These are phyloP conservation scores for Capsicum rhomboideum DNA, from an alignment of 257 asterid genomes.

Conservation along the genomic window DNA sequence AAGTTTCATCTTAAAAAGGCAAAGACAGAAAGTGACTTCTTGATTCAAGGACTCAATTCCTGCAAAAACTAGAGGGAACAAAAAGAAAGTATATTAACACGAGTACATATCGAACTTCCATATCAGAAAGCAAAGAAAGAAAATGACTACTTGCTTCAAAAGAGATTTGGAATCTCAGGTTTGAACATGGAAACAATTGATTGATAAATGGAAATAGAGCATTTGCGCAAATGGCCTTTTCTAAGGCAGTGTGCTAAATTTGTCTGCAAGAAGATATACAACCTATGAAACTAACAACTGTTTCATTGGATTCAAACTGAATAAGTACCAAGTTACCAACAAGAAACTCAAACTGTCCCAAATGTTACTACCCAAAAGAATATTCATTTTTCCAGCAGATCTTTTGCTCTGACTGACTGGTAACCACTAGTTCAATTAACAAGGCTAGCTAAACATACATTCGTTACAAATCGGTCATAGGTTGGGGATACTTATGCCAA, in stretches of 20 bases:
- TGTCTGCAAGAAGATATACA: background rate
- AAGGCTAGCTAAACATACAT: background rate
- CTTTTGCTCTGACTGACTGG: background rate
- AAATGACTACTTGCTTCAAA: background rate
- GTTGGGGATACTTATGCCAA: background rate
- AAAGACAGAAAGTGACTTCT: background rate
- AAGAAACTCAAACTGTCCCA: background rate
- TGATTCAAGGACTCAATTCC: background rate
- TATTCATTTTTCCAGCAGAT: background rate
- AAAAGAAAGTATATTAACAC: background rate
- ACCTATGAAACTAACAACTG: background rate
- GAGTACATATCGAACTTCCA: background rate
- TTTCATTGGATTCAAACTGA: background rate
- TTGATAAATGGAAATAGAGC: background rate
- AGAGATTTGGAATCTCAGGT: background rate
- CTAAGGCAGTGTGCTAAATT: too few relatives aligned
- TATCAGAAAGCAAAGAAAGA: background rate
- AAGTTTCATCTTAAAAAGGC: background rate
- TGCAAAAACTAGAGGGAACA: background rate
- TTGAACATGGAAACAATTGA: background rate
- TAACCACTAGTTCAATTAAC: background rate
- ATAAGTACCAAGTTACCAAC: background rate
- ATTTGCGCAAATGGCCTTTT: too few relatives aligned
- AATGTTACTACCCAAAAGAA: background rate
- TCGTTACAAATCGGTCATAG: background rate